Conservation (phyloP, 345 rosid genomes). For the Citrus medica region DNA sequence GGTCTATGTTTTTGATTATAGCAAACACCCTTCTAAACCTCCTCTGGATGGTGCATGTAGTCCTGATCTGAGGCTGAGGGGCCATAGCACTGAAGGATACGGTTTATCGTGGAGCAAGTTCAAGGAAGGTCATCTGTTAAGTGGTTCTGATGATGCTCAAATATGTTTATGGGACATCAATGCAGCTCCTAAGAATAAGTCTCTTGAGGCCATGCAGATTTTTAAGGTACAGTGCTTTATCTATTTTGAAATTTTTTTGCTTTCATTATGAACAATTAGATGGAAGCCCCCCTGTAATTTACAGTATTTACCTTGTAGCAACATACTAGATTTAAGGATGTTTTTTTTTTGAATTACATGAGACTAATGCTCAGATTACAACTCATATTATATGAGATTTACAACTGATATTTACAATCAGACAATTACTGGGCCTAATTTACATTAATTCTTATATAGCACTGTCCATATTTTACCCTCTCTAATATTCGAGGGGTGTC, state of each 20-base stretch:
- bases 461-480: too few species aligned
- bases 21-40: slow-evolving; percentile 92
- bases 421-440: too few species aligned
- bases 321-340: neutral
- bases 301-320: neutral
- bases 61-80: slow-evolving; percentile 89
- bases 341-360: too few species aligned
- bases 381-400: too few species aligned
- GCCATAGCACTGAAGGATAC: slow-evolving; percentile 94
- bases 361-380: too few species aligned
- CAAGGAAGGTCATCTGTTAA: slow-evolving; percentile 86
- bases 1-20: slow-evolving; percentile 93
- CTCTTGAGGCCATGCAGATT: slow-evolving; percentile 81
- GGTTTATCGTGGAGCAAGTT: slow-evolving; percentile 98
- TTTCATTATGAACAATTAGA: neutral
- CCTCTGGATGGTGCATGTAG: slow-evolving; percentile 82
- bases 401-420: too few species aligned
- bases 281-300: neutral
- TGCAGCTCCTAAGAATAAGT: slow-evolving; percentile 68
- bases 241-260: neutral
- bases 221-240: slow-evolving; percentile 50
- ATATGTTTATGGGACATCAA: slow-evolving; percentile 97
- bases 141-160: slow-evolving; percentile 99
- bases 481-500: too few species aligned
- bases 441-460: too few species aligned